Evolutionary conservation across 2,329 filamentous ascomycete genomes (phyloP).

Genomic region (Epichloe hybrida): DNA sequence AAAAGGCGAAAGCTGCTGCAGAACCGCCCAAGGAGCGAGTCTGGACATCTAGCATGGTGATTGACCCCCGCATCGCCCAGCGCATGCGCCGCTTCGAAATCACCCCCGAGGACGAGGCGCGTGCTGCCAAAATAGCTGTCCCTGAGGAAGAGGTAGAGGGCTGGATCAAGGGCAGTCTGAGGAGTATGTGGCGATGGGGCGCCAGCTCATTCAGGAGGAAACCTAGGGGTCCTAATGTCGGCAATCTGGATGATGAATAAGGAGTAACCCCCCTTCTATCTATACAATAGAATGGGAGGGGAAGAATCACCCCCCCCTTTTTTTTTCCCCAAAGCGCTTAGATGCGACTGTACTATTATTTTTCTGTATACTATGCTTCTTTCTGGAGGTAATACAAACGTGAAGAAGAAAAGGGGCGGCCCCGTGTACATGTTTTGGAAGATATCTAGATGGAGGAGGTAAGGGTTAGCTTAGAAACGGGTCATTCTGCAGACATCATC

Average conservation of each 20-base stretch:
- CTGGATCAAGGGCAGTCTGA: conserved; percentile 48
- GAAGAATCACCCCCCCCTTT: no score
- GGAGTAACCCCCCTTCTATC: neutral
- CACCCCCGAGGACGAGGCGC: conserved; percentile 52
- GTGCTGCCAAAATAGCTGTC: conserved; percentile 47
- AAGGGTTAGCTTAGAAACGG: neutral
- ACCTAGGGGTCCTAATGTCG: conserved; percentile 28
- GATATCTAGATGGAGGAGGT: neutral
- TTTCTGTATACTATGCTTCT: neutral
- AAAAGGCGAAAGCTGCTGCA: conserved; percentile 22
- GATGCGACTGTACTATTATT: neutral
- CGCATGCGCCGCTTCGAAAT: conserved; percentile 75
- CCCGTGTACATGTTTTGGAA: neutral
- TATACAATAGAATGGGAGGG: no score
- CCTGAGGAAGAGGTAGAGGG: conserved; percentile 58
- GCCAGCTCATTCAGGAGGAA: conserved; percentile 25
- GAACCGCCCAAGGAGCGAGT: conserved; percentile 50
- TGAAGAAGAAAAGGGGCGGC: no score
- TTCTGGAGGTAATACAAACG: neutral
- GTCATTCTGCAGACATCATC: neutral
- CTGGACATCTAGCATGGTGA: conserved; percentile 59
- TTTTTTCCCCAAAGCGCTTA: neutral
- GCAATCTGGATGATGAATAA: conserved; percentile 25
- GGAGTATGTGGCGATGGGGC: conserved; percentile 39
- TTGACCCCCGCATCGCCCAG: conserved; percentile 62